Base-by-base conservation (phyloP, 1,139 yeast species). In the Meyerozyma elateridarum region DNA sequence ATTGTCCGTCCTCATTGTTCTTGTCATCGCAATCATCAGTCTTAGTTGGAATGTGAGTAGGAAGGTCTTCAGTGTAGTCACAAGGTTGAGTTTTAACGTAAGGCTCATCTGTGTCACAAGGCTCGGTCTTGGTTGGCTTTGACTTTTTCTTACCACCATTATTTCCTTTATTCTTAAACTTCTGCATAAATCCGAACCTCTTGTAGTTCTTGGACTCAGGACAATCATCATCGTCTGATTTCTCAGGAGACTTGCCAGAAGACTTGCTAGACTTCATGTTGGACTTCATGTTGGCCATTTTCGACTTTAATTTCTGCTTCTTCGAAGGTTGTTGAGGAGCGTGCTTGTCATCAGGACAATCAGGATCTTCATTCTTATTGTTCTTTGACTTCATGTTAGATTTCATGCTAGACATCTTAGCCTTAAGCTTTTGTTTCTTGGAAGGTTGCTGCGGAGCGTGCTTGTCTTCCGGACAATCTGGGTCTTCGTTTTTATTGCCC, bases 261-360 rank as follows among this genome's bases (percentile, higher is more conserved):
- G n/a, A n/a, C n/a, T 4, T 14, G 18, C n/a, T 24, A 13, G 15
- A 5, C 19, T 24, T 15, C 18, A 24, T 19, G 7, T 19, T 19
- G 9, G 8, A 7, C 20, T 8, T 14, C n/a, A 15, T 24, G 27
- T 17, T 12, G 15, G 8, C 11, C 27, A 24, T 9, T 18, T 24
- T 24, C 5, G 14, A 17, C 27, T 8, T 14, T 9, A 24, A 8
- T 13, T 8, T 7, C 12, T 24, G 18, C 18, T 24, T 24, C 15
- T 24, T 24, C 4, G 27, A 24, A 15, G 27, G 27, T 14, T 13
- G 18, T 13, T 24, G n/a, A n/a, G n/a, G n/a, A n/a, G n/a, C 12
- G n/a, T 24, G 18, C 27, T 24, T 24, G 18, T 24, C 27, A 13
- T 24, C 27, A n/a, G n/a, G n/a, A 5, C 27, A 24, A 18, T 24